Evolutionary conservation across 1,284 basidiomycete genomes (phyloP), one percentile per base, ranked within the genome.

Genomic region (Ceratobasidium sp.): DNA sequence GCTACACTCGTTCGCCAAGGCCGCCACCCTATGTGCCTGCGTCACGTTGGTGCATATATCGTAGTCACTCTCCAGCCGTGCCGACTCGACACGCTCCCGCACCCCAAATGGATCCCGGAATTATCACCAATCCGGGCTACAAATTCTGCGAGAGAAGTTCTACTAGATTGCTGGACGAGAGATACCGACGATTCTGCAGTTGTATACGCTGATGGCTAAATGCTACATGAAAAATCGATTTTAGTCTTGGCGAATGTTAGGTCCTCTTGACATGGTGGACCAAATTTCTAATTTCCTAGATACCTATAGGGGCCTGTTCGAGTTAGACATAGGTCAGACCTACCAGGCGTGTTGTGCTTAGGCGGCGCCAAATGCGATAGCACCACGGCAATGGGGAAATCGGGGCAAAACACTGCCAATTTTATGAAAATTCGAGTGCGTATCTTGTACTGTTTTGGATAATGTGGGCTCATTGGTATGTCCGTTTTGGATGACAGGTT

Each of bases 171-270:
- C 23, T 13, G 23, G 32, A 64, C 35, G 1, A 35, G 18, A 28
- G 11, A 64, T 35, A 35, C 38, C 16, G 62, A 64, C 21, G 62
- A 41, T 2, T 50, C 16, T 30, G 52, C 62, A 32, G 26, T 64
- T 30, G 62, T 50, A 49, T 64, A 35, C 13, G 47, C 41, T 35
- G n/a, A n/a, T n/a, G 13, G 18, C n/a, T n/a, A n/a, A n/a, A n/a
- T 47, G 23, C 28, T 23, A 63, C n/a, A n/a, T 35, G 44, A 21
- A 21, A 44, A 26, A n/a, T 18, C 11, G n/a, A 13, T 23, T 28
- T 32, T 13, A 32, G 11, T n/a, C n/a, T n/a, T n/a, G n/a, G n/a
- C n/a, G n/a, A n/a, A n/a, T n/a, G n/a, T n/a, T n/a, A n/a, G n/a
- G n/a, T n/a, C n/a, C n/a, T n/a, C n/a, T n/a, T n/a, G n/a, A n/a